Base-by-base conservation (phyloP, 2,329 filamentous ascomycete genomes). In the Diaporthe sp. region DNA sequence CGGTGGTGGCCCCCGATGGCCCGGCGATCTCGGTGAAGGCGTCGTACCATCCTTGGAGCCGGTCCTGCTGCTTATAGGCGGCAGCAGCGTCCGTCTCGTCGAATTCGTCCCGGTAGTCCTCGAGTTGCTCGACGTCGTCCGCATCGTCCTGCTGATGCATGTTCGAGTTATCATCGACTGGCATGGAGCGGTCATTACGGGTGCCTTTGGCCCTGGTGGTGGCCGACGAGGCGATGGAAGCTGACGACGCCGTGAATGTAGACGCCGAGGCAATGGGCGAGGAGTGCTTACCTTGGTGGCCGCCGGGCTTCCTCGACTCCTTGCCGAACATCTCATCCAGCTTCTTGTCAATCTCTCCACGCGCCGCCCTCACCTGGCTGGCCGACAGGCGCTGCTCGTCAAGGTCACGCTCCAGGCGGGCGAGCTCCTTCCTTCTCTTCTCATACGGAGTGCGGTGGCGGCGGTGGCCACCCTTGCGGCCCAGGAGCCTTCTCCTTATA, bases 21-120 rank as follows among this genome's bases (percentile, higher is more conserved):
- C 47, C 63, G 42, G 34, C 51, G 51, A 74, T 63, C 17, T 74
- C 75, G 49, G 71, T 70, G n/a, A 74, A 76, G n/a, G 39, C 34
- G 37, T 74, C 61, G 57, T 74, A 76, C 75, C 75, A 76, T 28
- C 42, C 57, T 55, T 75, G 49, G 37, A 74, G 55, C 13, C 55
- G 57, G 44, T 73, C 68, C 63, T 76, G 68, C 20, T 73, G 58
- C 37, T 65, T 61, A 42, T 67, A 34, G 20, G 63, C 73, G 20
- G 63, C 63, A 8, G 34, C 55, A 12, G 60, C 57, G 34, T 65
- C 58, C 13, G 49, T 31, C 65, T 75, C 75, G 49, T 74, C 57
- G 25, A 73, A 74, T n/a, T 74, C 71, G 34, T 61, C 61, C 25
- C 65, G 47, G 37, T 72, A 72, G 25, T 73, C 71, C 9, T 53